Evolutionary conservation across 768 basidiomycete genomes (phyloP).

Genomic region (Tricholoma sp.): DNA sequence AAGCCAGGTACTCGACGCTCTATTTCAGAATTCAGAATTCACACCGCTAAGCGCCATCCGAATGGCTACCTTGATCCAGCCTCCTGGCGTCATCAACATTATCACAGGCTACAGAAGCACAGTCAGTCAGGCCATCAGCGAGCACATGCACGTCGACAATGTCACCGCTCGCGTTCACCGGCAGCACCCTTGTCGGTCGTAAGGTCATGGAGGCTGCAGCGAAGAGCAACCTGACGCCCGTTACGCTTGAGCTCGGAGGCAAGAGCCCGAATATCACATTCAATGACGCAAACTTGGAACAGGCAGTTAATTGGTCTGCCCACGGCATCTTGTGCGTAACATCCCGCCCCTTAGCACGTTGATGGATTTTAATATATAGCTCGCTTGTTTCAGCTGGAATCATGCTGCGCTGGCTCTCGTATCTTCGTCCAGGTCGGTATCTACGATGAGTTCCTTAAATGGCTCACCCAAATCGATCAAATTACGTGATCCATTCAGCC

Average conservation of each 20-base stretch:
- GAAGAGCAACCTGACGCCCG: too few relatives aligned
- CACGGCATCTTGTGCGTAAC: slow-evolving; percentile 63
- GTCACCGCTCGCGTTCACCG: slow-evolving; percentile 37
- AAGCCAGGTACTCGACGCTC: too few relatives aligned
- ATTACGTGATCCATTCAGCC: slow-evolving; percentile 67
- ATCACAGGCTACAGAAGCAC: slow-evolving; percentile 69
- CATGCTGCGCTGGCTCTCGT: slow-evolving; percentile 79
- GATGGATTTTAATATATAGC: not conserved
- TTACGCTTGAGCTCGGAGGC: too few relatives aligned
- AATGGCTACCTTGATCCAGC: slow-evolving; percentile 19
- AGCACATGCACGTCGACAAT: slow-evolving; percentile 69
- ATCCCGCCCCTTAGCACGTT: not conserved
- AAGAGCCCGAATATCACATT: slow-evolving; percentile 32
- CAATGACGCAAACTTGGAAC: slow-evolving; percentile 57
- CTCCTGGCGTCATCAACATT: slow-evolving; percentile 74
- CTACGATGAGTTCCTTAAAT: slow-evolving; percentile 74
- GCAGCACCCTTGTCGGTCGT: slow-evolving; percentile 28
- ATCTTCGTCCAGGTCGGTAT: slow-evolving; percentile 79
- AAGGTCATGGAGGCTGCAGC: too few relatives aligned
- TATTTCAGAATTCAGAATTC: too few relatives aligned
- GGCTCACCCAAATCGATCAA: slow-evolving; percentile 55
- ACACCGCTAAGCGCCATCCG: too few relatives aligned
- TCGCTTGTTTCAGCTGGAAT: slow-evolving; percentile 46
- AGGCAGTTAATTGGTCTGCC: slow-evolving; percentile 61
- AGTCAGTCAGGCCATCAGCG: slow-evolving; percentile 63